Conservation (phyloP, 2,329 filamentous ascomycete genomes). For the Colletotrichum shisoi region DNA sequence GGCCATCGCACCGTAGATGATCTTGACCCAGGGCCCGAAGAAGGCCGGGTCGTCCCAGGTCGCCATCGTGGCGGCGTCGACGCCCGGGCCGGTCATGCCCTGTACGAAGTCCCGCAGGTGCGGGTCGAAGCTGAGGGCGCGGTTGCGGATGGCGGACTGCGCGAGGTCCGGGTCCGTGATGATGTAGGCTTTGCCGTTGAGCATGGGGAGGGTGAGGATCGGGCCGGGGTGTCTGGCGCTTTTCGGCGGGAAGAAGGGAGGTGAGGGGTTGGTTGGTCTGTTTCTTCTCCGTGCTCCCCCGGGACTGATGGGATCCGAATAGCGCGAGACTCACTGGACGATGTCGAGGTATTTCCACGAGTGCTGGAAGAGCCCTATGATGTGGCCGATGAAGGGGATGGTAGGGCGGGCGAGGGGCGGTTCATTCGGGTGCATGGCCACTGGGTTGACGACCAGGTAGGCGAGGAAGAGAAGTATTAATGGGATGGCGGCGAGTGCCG, state of each 20-base stretch:
- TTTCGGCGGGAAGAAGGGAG: too few relatives aligned
- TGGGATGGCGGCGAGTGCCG: not conserved
- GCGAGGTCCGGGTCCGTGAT: conserved; percentile 52
- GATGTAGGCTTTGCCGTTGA: conserved; percentile 54
- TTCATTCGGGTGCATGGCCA: conserved; percentile 47
- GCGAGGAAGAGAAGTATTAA: not conserved
- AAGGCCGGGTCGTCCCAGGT: conserved; percentile 38
- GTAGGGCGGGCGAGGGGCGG: conserved; percentile 53
- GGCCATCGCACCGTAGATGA: conserved; percentile 45
- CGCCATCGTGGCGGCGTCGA: conserved; percentile 42
- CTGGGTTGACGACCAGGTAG: not conserved
- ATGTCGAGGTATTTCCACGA: conserved; percentile 50
- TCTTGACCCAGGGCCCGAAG: conserved; percentile 12
- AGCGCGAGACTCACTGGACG: conserved; percentile 48
- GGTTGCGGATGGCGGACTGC: conserved; percentile 51
- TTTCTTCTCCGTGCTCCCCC: not conserved
- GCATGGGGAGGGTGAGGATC: conserved; percentile 56
- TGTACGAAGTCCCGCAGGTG: conserved; percentile 51
- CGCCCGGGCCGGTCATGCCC: conserved; percentile 49
- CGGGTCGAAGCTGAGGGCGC: conserved; percentile 54
- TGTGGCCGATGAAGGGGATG: conserved; percentile 58
- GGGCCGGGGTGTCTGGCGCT: conserved; percentile 20
- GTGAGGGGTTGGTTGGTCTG: not conserved
- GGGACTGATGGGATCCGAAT: not conserved
- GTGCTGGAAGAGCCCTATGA: conserved; percentile 53